Evolutionary conservation across 2,329 filamentous ascomycete genomes (phyloP).

Genomic region (Emericellopsis cladophorae): DNA sequence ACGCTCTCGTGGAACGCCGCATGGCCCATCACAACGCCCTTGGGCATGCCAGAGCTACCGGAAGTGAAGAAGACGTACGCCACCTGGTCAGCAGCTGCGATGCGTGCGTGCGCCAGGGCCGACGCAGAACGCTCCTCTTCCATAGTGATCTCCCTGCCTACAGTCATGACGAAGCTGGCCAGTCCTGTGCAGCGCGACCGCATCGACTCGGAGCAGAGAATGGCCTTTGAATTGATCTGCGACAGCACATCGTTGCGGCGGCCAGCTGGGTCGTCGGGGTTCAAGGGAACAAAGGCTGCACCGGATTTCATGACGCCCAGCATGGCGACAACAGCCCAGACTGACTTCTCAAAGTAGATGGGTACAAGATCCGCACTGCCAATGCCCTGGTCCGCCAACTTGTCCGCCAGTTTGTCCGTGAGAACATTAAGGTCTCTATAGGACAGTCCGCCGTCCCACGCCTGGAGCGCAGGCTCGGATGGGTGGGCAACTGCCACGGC

Average conservation of each 20-base stretch:
- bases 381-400: constrained; percentile 6
- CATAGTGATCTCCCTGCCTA: not conserved
- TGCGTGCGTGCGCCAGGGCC: no score
- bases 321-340: constrained; percentile 1
- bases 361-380: constrained; percentile 16
- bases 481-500: no score
- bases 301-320: constrained; percentile 1
- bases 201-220: constrained; percentile 16
- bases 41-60: constrained; percentile 3
- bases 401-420: constrained; percentile 11
- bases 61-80: constrained; percentile 4
- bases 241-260: not conserved
- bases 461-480: no score
- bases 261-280: not conserved
- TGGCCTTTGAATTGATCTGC: constrained; percentile 12
- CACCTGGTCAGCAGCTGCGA: not conserved
- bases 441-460: no score
- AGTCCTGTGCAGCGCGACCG: no score
- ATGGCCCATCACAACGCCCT: not conserved
- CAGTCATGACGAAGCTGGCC: not conserved
- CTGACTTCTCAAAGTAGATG: constrained; percentile 16
- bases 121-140: no score
- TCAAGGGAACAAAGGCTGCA: not conserved
- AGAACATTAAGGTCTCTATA: no score
- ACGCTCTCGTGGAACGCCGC: not conserved